phyloP scores from a whole-genome alignment of 805 yeast species.

The Yamadazyma sp. region DNA sequence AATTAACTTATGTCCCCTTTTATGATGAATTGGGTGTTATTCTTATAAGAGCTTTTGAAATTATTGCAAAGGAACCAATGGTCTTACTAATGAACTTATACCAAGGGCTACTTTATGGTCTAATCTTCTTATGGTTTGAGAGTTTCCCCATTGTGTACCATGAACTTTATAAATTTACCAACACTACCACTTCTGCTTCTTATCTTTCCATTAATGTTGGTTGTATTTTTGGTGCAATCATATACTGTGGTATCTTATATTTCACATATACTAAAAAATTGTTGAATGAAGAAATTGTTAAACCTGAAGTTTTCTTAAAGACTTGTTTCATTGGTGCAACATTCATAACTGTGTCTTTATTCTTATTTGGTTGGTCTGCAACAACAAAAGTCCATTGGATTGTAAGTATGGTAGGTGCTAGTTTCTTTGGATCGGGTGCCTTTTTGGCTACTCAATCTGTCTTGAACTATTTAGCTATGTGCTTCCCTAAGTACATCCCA shows the following conservation, averaged over 20 bases:
- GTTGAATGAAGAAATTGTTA: constrained; percentile 17
- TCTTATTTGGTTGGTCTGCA: constrained; percentile 50
- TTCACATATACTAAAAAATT: constrained; percentile 2
- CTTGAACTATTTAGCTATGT: constrained; percentile 45
- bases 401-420: constrained; percentile 41
- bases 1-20: constrained; percentile 19
- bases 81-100: constrained; percentile 53
- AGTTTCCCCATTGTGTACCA: constrained; percentile 56
- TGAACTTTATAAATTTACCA: constrained; percentile 44
- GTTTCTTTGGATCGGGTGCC: constrained; percentile 35
- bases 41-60: constrained; percentile 47
- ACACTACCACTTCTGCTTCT: constrained; percentile 42
- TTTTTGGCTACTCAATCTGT: constrained; percentile 48
- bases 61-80: constrained; percentile 53
- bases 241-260: constrained; percentile 3
- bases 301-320: constrained; percentile 40
- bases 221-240: constrained; percentile 2
- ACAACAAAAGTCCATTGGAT: constrained; percentile 44
- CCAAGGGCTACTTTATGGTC: constrained; percentile 52
- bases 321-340: constrained; percentile 39
- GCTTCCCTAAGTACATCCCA: constrained; percentile 49
- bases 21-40: constrained; percentile 20
- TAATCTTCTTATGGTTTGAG: constrained; percentile 62
- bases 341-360: constrained; percentile 38
- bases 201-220: constrained; percentile 8